Base-by-base conservation (phyloP, 306 rosid genomes). In the Glycine tomentella region DNA sequence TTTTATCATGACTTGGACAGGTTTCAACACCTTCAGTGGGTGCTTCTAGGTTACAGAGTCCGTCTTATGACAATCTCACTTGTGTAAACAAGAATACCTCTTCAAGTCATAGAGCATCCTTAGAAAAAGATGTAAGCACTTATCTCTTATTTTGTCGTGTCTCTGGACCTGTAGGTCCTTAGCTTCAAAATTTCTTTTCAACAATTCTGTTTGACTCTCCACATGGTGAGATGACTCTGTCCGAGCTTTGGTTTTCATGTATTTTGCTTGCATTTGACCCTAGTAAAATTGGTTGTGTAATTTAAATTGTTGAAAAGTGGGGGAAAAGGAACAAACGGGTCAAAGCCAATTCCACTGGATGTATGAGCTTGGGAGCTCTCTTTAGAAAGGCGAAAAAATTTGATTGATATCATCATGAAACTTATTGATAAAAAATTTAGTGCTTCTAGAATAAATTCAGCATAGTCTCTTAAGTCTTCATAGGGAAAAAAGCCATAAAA, bases 51-150 rank as follows among this genome's bases (percentile, higher is more conserved):
- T 65, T 65, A 65, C 71, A 42, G 50, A 38, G 50, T 65, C 71
- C 71, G 14, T 65, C 15, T 31, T 50, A 8, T 40, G 50, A 40
- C 71, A 65, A 40, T n/a, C 50, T 65, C 31, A 40, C 31, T 14
- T 38, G 31, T 65, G 50, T 65, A n/a, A 65, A 40, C 50, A 65
- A 65, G 13, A 38, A 14, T 65, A 40, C 71, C 48, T 14, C 9
- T 65, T 65, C 71, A 65, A 38, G 25, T 40, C 71, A 65, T 0
- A 65, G 12, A 65, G 71, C 71, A 40, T 38, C 50, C 71, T 40
- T 65, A 65, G 71, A 65, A n/a, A 65, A 65, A 65, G 71, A 65
- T 65, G 71, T 65, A 65, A 65, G 71, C 71, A 7, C 50, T 38
- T 65, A 11, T 36, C 6, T 38, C 44, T 38, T 38, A 25, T 38